phyloP scores from a whole-genome alignment of 2,329 filamentous ascomycete genomes.

The Penicillium olsonii region DNA sequence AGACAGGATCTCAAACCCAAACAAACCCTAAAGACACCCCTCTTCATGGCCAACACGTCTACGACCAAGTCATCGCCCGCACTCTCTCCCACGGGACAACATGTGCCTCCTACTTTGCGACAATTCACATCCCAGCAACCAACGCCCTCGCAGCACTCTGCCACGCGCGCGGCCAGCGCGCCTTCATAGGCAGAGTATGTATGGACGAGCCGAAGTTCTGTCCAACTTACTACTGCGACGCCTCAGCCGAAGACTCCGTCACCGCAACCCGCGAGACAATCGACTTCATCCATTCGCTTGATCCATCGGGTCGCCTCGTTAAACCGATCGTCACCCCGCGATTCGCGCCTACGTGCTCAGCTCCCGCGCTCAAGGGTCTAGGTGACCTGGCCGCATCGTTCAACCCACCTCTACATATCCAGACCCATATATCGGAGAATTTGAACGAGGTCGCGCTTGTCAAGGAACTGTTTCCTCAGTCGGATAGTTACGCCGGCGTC shows the following conservation, averaged over 20 bases:
- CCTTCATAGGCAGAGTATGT: constrained; percentile 90
- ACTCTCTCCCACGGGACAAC: constrained; percentile 91
- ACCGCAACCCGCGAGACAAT: constrained; percentile 61
- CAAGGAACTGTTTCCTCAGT: constrained; percentile 65
- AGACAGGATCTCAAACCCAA: constrained; percentile 7
- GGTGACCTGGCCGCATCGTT: constrained; percentile 65
- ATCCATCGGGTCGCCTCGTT: constrained; percentile 64
- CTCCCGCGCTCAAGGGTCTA: constrained; percentile 60
- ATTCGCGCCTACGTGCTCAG: constrained; percentile 60
- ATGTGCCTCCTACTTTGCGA: constrained; percentile 92
- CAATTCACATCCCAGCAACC: constrained; percentile 81
- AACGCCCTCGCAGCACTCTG: constrained; percentile 88
- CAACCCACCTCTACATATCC: constrained; percentile 62
- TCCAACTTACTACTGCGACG: constrained; percentile 79
- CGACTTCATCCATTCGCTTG: constrained; percentile 65
- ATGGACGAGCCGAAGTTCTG: constrained; percentile 74
- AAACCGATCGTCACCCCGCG: constrained; percentile 76
- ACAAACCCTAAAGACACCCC: constrained; percentile 26
- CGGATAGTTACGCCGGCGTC: constrained; percentile 68
- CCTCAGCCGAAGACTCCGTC: constrained; percentile 60
- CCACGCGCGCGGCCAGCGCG: constrained; percentile 76
- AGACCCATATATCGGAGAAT: constrained; percentile 93
- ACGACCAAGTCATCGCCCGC: constrained; percentile 73
- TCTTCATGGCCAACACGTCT: constrained; percentile 54
- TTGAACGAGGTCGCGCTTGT: constrained; percentile 72